A percentile compares a stretch with the other conserved stretches of the same genome.
phyloP scores from a whole-genome alignment of 257 asterid species.

The Solanum habrochaites region DNA sequence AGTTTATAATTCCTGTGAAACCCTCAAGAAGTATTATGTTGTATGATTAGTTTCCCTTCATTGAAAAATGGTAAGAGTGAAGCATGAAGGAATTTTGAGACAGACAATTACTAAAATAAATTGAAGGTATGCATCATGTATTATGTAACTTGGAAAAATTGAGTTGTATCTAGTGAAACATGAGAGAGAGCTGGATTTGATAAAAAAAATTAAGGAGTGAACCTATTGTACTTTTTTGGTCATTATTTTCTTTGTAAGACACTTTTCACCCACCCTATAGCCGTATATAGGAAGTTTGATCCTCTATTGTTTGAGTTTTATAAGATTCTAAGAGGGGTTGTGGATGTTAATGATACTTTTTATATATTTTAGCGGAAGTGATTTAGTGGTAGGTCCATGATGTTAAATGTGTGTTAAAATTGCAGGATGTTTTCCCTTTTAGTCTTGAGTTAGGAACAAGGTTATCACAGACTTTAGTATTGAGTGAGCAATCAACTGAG shows the following conservation, averaged over 20 bases:
- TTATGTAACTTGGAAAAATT: too few relatives aligned
- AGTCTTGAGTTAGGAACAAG: slow-evolving; percentile 41
- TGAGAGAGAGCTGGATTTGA: too few relatives aligned
- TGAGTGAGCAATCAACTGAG: too few relatives aligned
- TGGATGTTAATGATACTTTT: slow-evolving; percentile 33
- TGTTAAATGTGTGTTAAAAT: slow-evolving; percentile 9
- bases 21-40: too few relatives aligned
- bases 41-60: too few relatives aligned
- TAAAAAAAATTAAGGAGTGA: too few relatives aligned
- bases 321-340: slow-evolving; percentile 28
- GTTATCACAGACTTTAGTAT: slow-evolving; percentile 20
- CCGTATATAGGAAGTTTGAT: slow-evolving; percentile 13
- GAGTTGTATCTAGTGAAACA: too few relatives aligned
- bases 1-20: slow-evolving; percentile 29
- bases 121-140: too few relatives aligned
- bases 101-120: too few relatives aligned
- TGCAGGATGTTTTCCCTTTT: slow-evolving; percentile 51
- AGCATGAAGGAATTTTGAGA: too few relatives aligned
- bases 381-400: background rate
- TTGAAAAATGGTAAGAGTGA: too few relatives aligned
- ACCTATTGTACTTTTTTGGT: too few relatives aligned
- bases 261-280: background rate
- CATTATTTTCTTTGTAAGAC: slow-evolving; percentile 6
- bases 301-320: slow-evolving; percentile 52
- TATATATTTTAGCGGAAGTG: slow-evolving; percentile 12